phyloP scores from a whole-genome alignment of 2,329 filamentous ascomycete genomes.

The Fusarium gaditjirri region DNA sequence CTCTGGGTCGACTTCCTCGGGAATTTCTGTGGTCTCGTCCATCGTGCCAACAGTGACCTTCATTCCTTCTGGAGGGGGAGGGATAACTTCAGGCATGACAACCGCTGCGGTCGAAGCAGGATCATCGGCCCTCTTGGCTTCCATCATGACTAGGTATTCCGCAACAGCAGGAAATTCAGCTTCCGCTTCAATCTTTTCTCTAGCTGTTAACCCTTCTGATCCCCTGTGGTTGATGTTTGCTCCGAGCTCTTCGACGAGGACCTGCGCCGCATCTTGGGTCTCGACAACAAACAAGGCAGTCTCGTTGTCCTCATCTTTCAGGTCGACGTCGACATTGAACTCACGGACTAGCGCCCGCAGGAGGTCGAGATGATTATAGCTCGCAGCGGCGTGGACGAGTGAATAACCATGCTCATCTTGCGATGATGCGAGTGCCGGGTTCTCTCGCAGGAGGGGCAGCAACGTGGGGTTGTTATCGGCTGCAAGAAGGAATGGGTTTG shows the following conservation, averaged over 20 bases:
- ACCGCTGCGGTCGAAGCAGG: constrained; percentile 46
- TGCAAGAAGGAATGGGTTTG: constrained; percentile 78
- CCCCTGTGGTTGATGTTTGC: constrained; percentile 74
- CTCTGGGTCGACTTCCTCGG: constrained; percentile 78
- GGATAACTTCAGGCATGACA: constrained; percentile 56
- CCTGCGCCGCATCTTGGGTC: constrained; percentile 78
- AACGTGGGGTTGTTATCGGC: constrained; percentile 83
- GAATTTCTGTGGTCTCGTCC: constrained; percentile 68
- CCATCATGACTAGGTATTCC: constrained; percentile 31
- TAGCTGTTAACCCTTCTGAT: constrained; percentile 80
- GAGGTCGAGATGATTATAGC: constrained; percentile 88
- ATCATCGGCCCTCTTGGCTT: constrained; percentile 42
- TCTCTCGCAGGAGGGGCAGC: constrained; percentile 76
- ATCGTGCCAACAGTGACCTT: constrained; percentile 82
- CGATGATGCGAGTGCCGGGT: constrained; percentile 78
- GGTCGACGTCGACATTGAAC: constrained; percentile 80
- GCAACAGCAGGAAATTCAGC: constrained; percentile 40
- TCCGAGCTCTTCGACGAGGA: constrained; percentile 84
- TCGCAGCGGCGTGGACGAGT: constrained; percentile 89
- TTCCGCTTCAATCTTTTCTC: constrained; percentile 72
- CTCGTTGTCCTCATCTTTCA: constrained; percentile 91
- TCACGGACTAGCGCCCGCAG: constrained; percentile 79
- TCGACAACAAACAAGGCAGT: constrained; percentile 96
- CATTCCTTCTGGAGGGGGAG: constrained; percentile 78
- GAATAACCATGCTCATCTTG: constrained; percentile 96